Conservation (phyloP, 108 stramenopile genomes). For the Ochromonas danica region DNA sequence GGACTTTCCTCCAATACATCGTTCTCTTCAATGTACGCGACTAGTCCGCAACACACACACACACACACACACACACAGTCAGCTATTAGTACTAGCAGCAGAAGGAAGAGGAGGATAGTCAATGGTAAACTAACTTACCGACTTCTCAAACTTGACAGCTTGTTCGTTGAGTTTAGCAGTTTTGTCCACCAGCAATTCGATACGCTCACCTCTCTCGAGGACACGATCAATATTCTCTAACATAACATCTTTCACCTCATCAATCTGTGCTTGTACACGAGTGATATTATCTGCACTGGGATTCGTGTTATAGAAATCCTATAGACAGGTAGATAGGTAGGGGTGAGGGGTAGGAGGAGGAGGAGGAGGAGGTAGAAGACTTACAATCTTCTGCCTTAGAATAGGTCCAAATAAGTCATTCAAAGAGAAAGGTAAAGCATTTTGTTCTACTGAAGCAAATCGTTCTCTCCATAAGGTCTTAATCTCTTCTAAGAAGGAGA, state of each 20-base stretch:
- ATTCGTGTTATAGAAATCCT: constrained; percentile 31
- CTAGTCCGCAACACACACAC: too few species aligned
- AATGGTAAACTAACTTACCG: constrained; percentile 66
- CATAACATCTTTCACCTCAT: constrained; percentile 90
- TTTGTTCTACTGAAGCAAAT: constrained; percentile 7
- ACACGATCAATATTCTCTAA: constrained; percentile 82
- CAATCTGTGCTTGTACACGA: constrained; percentile 80
- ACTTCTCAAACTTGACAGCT: constrained; percentile 86
- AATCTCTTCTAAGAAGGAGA: constrained; percentile 89
- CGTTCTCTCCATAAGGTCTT: constrained; percentile 59
- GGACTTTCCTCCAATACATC: too few species aligned
- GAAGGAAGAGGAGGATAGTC: too few species aligned
- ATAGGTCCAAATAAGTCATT: constrained; percentile 78
- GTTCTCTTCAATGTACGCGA: too few species aligned
- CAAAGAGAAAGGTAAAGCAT: constrained; percentile 88
- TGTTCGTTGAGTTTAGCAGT: constrained; percentile 85
- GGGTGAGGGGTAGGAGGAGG: background rate
- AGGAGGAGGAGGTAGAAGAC: background rate
- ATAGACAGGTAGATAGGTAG: background rate
- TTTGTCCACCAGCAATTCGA: constrained; percentile 97
- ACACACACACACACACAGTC: too few species aligned
- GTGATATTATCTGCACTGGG: constrained; percentile 49
- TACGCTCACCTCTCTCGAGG: constrained; percentile 85
- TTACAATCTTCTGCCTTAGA: constrained; percentile 45
- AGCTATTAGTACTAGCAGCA: too few species aligned